Conservation (phyloP, 495 filamentous ascomycete species). For the Penicillium simplicissimum region DNA sequence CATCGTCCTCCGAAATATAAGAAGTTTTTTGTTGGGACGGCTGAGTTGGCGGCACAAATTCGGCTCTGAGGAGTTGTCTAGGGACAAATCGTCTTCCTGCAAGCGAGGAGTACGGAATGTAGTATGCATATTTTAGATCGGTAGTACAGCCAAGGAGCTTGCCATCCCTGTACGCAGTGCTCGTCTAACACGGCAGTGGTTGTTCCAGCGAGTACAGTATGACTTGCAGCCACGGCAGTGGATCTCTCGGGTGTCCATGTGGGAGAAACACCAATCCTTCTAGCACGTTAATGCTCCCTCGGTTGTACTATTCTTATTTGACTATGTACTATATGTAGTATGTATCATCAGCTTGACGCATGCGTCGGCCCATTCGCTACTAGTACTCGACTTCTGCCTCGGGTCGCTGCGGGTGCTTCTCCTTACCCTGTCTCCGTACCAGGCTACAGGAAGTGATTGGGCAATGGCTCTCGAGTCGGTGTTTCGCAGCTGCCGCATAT, state of each 20-base stretch:
- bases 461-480: constrained; percentile 7
- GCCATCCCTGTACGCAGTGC: constrained; percentile 8
- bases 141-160: background rate
- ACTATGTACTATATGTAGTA: too few species aligned
- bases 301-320: background rate
- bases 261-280: background rate
- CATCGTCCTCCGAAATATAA: background rate
- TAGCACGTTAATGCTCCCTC: background rate
- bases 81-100: background rate
- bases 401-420: background rate
- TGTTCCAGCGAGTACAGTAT: background rate
- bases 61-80: background rate
- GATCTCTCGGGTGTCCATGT: constrained; percentile 7
- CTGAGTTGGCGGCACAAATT: background rate
- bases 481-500: constrained; percentile 17
- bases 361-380: background rate
- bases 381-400: background rate
- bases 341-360: background rate
- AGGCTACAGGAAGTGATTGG: background rate
- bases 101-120: background rate
- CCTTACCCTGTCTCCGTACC: background rate
- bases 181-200: constrained; percentile 7
- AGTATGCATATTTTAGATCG: background rate
- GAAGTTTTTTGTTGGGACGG: background rate
- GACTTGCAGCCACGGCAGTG: constrained; percentile 12